Evolutionary conservation across 805 yeast genomes (phyloP).

Genomic region (Candida yuanshanica): DNA sequence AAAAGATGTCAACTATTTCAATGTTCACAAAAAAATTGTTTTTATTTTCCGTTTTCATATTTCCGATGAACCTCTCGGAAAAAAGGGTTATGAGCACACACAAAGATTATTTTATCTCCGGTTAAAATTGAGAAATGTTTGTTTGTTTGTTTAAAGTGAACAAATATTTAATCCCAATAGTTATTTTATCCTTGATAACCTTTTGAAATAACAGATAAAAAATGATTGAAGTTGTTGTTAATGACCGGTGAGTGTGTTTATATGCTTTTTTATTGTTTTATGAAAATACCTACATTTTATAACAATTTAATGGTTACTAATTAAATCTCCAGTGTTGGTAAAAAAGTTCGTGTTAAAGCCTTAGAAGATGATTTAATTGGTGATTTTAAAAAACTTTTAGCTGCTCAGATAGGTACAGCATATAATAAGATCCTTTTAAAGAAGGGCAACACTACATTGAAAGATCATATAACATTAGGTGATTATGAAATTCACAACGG

Average conservation of each 20-base stretch:
- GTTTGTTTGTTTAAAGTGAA: too few relatives aligned
- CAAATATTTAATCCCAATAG: too few relatives aligned
- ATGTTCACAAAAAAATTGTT: too few relatives aligned
- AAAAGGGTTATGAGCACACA: not conserved
- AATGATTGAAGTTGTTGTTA: constrained; percentile 71
- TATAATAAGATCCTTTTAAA: constrained; percentile 63
- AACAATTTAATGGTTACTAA: too few relatives aligned
- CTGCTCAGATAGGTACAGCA: constrained; percentile 74
- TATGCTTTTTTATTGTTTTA: too few relatives aligned
- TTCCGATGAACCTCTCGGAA: not conserved
- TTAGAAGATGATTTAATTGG: constrained; percentile 80
- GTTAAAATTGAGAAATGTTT: too few relatives aligned
- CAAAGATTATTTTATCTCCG: too few relatives aligned
- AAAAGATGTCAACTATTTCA: not conserved
- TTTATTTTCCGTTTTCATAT: too few relatives aligned
- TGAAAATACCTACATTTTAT: too few relatives aligned
- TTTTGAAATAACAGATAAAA: not conserved
- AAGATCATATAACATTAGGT: constrained; percentile 87
- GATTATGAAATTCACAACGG: constrained; percentile 94
- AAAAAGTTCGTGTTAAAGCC: constrained; percentile 83
- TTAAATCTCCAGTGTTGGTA: constrained; percentile 54
- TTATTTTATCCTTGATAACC: not conserved
- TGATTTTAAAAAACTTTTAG: constrained; percentile 80
- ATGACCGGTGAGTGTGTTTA: constrained; percentile 54
- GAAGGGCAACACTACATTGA: constrained; percentile 78